A percentile compares a stretch with the other conserved stretches of the same genome.
Evolutionary conservation across 345 rosid species (phyloP).

Genomic region (Eucalyptus cloeziana): DNA sequence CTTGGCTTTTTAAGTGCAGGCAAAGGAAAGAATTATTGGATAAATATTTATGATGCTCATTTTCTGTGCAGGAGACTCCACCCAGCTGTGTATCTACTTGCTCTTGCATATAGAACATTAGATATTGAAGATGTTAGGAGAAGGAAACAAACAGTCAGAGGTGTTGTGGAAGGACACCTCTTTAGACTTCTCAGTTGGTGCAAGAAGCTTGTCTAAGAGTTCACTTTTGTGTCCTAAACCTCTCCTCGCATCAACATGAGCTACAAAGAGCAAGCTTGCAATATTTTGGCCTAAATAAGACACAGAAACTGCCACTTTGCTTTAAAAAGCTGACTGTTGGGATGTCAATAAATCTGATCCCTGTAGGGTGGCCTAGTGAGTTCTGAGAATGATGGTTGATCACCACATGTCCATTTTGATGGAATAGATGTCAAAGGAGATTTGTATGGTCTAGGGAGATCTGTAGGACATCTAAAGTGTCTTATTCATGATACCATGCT

Average conservation of each 20-base stretch:
- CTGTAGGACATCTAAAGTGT: neutral
- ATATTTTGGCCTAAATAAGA: neutral
- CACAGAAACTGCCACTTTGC: neutral
- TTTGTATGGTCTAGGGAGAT: neutral
- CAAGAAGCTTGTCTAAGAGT: conserved; percentile 42
- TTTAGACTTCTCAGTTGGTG: conserved; percentile 49
- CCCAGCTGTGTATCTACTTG: conserved; percentile 75
- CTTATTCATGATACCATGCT: neutral
- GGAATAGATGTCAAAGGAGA: neutral
- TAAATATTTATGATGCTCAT: neutral
- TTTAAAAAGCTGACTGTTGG: neutral
- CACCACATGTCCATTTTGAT: neutral
- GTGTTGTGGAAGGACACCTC: conserved; percentile 21
- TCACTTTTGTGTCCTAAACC: neutral
- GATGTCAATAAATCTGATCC: neutral
- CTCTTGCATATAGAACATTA: conserved; percentile 82
- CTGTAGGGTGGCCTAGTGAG: neutral
- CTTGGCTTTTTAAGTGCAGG: neutral
- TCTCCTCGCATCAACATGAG: neutral
- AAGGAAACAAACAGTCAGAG: conserved; percentile 38
- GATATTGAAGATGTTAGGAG: conserved; percentile 82
- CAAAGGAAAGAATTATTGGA: neutral
- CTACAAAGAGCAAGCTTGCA: neutral
- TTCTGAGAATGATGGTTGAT: neutral
- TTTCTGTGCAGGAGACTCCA: conserved; percentile 72